Evolutionary conservation across 345 rosid genomes (phyloP).

Genomic region (Ricinus communis): DNA sequence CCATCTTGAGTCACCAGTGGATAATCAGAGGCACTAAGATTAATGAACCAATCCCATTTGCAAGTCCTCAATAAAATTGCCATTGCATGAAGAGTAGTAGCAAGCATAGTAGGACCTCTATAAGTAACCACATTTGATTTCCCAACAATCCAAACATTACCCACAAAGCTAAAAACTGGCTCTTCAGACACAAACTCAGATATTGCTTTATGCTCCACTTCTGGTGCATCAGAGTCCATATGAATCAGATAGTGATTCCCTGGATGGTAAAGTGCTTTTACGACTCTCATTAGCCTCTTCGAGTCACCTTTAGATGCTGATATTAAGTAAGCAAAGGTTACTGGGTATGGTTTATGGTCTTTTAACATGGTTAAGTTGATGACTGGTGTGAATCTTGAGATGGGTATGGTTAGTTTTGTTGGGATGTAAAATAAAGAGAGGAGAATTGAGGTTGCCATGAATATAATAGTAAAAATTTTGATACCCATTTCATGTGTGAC

Average conservation of each 20-base stretch:
- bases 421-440: slow-evolving; percentile 54
- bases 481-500: slow-evolving; percentile 41
- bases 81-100: slow-evolving; percentile 83
- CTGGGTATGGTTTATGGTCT: slow-evolving; percentile 49
- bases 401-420: slow-evolving; percentile 39
- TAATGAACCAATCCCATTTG: slow-evolving; percentile 95
- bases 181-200: slow-evolving; percentile 54
- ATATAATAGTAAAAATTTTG: slow-evolving; percentile 51
- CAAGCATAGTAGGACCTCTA: slow-evolving; percentile 92
- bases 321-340: slow-evolving; percentile 72
- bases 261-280: slow-evolving; percentile 75
- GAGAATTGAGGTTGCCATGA: slow-evolving; percentile 52
- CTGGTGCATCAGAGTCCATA: slow-evolving; percentile 61
- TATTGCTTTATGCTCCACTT: slow-evolving; percentile 55
- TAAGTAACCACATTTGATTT: slow-evolving; percentile 82
- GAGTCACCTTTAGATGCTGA: slow-evolving; percentile 80
- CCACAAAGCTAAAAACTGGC: slow-evolving; percentile 47
- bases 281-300: slow-evolving; percentile 50
- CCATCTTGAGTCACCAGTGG: slow-evolving; percentile 94
- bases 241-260: slow-evolving; percentile 79
- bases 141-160: slow-evolving; percentile 80
- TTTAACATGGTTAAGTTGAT: slow-evolving; percentile 33
- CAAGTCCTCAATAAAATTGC: slow-evolving; percentile 68
- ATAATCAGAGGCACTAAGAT: slow-evolving; percentile 97
- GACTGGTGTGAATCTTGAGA: slow-evolving; percentile 39